Base-by-base conservation (phyloP, 2,329 filamentous ascomycete genomes). In the Aspergillus fumigatus region DNA sequence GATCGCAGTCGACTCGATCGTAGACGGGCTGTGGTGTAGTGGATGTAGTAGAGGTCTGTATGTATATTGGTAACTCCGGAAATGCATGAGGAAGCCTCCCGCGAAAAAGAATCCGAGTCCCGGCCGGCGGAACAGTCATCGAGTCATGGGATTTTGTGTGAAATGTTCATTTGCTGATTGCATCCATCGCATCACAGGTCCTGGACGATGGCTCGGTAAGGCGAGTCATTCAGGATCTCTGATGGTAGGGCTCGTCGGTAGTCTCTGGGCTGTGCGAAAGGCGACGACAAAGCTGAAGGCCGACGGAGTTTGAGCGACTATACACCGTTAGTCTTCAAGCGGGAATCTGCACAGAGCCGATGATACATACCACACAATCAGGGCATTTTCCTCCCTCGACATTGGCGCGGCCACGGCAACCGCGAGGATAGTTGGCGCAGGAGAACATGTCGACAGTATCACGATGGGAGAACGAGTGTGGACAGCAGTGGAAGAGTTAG, bases 391-490 rank as follows among this genome's bases (percentile, higher is more conserved):
- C 72, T 50, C 76, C 76, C 51, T 69, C 63, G 40, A 68, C 66
- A 61, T 78, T 78, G 58, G 72, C 75, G 56, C 77, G 76, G 59
- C 77, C 76, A 55, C 77, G 75, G 68, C 77, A 79, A 49, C 77
- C 77, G 51, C 77, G 75, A 54, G 76, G 74, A 56, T 78, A 77
- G 62, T 79, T 79, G 56, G 71, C 71, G 68, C 77, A 79, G 29
- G 77, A 79, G 69, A 73, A 79, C 77, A 79, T 79, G 54, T 47
- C 70, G 32, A 35, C 4, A 26, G 25, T 26, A 26, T 17, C 11
- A 11, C 27, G 32, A 35, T 5, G 25, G 1, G 43, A 25, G 23
- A 23, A 17, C 21, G 9, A 25, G 21, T 6, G 11, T 23, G 3
- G 21, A 26, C 21, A 4, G 43, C 10, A 17, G 19, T 3, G 9